phyloP scores from a whole-genome alignment of 805 yeast genomes.

The Geotrichum ghanense region DNA sequence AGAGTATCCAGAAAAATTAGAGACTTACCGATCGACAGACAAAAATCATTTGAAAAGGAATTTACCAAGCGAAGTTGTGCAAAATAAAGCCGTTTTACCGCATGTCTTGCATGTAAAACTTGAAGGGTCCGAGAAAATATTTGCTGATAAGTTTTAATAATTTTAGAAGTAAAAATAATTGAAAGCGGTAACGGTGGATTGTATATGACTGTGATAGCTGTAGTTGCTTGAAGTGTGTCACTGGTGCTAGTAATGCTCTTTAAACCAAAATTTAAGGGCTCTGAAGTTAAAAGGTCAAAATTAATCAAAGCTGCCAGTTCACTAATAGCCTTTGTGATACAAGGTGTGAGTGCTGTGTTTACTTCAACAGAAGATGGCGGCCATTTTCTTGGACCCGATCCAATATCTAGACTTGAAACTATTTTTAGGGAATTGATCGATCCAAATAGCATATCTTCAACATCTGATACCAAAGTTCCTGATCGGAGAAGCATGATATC shows the following conservation, averaged over 20 bases:
- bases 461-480: neutral
- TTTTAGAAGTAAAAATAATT: neutral
- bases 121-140: conserved; percentile 8
- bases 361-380: neutral
- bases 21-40: neutral
- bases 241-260: neutral
- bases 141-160: conserved; percentile 25
- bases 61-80: neutral
- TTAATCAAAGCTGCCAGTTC: neutral
- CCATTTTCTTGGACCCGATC: neutral
- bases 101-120: neutral
- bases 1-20: neutral
- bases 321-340: neutral
- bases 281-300: neutral
- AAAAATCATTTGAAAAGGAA: neutral
- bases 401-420: neutral
- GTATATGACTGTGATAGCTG: neutral
- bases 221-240: neutral
- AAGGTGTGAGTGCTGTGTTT: neutral
- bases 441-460: conserved; percentile 2
- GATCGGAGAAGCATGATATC: neutral
- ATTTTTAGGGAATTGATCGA: neutral
- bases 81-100: neutral
- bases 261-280: neutral
- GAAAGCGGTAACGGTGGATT: conserved; percentile 1